A percentile compares a stretch with the other conserved stretches of the same genome.
phyloP scores from a whole-genome alignment of 2,329 filamentous ascomycete genomes.

The Penicillium sp. region DNA sequence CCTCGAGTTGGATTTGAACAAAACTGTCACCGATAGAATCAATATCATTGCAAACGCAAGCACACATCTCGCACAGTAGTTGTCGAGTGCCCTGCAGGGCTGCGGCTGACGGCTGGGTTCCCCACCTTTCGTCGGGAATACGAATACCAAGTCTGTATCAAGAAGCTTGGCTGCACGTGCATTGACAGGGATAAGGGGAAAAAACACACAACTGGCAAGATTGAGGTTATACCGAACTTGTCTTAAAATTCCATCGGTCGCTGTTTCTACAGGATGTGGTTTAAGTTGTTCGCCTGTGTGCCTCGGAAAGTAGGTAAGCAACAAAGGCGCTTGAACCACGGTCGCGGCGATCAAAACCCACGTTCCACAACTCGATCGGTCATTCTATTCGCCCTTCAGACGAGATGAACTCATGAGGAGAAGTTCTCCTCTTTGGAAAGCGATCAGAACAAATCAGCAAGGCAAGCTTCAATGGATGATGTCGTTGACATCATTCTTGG shows the following conservation, averaged over 20 bases:
- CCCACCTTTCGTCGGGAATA: neutral
- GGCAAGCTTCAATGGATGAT: neutral
- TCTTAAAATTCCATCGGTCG: neutral
- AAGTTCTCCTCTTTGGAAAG: neutral
- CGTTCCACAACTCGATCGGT: neutral
- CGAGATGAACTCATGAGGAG: neutral
- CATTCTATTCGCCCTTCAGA: neutral
- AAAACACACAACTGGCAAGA: too few species aligned
- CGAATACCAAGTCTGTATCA: neutral
- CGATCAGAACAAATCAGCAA: slow-evolving; percentile 1
- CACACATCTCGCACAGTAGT: neutral
- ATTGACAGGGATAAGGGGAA: neutral
- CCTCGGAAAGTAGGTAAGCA: neutral
- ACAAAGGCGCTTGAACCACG: neutral
- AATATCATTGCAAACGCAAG: neutral
- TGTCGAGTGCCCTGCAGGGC: neutral
- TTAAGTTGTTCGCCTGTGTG: neutral
- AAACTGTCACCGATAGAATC: neutral
- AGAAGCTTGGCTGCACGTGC: neutral
- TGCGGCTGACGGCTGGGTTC: neutral
- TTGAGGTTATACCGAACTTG: neutral
- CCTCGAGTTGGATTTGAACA: neutral
- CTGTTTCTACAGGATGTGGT: too few species aligned
- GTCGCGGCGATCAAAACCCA: neutral
- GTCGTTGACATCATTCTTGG: neutral